Percentiles rank a stretch among this genome's conserved stretches.
These are phyloP conservation scores for Lyophyllum semitale DNA, from an alignment of 768 basidiomycete genomes.

Conservation along the genomic window DNA sequence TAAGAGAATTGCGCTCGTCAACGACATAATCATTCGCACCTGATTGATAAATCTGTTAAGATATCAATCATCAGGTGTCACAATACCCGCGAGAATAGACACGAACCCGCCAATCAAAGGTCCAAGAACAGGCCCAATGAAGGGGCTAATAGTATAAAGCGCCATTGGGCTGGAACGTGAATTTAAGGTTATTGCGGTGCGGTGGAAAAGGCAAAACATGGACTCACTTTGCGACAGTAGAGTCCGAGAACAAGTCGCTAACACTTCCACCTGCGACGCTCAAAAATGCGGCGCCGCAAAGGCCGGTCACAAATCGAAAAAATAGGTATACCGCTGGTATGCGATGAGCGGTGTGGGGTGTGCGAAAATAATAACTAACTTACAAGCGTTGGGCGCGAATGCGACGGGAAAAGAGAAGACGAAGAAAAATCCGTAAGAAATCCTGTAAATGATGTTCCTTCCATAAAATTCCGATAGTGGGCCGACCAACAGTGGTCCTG, in stretches of 20 bases:
- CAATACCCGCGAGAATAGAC: not conserved
- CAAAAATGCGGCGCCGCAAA: slow-evolving; percentile 55
- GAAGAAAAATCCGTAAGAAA: slow-evolving; percentile 63
- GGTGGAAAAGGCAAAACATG: not conserved
- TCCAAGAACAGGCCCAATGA: slow-evolving; percentile 53
- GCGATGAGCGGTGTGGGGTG: not conserved
- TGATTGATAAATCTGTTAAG: slow-evolving; percentile 65
- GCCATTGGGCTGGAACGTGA: slow-evolving; percentile 41
- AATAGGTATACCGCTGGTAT: slow-evolving; percentile 57
- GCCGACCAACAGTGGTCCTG: slow-evolving; percentile 58
- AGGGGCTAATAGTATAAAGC: slow-evolving; percentile 56
- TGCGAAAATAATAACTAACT: slow-evolving; percentile 17
- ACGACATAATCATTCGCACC: slow-evolving; percentile 28
- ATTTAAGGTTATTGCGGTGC: not conserved
- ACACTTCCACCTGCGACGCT: slow-evolving; percentile 60
- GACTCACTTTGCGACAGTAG: slow-evolving; percentile 60
- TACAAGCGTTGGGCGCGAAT: slow-evolving; percentile 68
- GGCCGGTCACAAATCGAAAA: slow-evolving; percentile 56
- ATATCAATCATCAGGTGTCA: not conserved
- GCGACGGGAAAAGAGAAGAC: slow-evolving; percentile 71
- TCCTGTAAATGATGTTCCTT: slow-evolving; percentile 60
- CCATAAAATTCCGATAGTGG: slow-evolving; percentile 63
- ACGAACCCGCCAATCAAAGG: slow-evolving; percentile 62
- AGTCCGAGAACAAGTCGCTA: slow-evolving; percentile 57
- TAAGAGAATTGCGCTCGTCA: not conserved